Evolutionary conservation across 257 asterid species (phyloP).

Genomic region (Cynanchum wilfordii): DNA sequence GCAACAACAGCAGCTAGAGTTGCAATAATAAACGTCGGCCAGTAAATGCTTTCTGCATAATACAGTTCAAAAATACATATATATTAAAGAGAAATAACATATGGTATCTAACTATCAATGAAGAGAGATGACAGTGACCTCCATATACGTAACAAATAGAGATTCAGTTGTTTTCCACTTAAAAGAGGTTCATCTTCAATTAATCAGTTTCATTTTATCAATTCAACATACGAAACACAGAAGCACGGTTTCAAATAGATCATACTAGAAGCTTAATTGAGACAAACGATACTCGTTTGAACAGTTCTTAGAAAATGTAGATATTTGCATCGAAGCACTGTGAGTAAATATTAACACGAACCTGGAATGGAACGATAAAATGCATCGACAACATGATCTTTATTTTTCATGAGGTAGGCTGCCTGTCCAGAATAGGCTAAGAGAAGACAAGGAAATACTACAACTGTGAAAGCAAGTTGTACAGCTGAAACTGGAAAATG

Average conservation of each 20-base stretch:
- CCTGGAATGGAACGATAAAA: slow-evolving; percentile 99
- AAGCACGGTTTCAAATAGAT: neutral
- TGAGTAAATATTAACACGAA: slow-evolving; percentile 18
- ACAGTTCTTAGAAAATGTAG: neutral
- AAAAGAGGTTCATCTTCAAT: neutral
- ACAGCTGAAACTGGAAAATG: slow-evolving; percentile 89
- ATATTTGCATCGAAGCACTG: neutral
- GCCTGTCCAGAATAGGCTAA: slow-evolving; percentile 97
- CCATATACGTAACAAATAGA: neutral
- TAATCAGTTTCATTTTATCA: neutral
- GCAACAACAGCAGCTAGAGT: slow-evolving; percentile 95
- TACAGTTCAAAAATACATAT: neutral
- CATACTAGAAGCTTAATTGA: neutral
- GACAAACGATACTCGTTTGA: neutral
- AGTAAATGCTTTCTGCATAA: slow-evolving; percentile 65
- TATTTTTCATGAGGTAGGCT: slow-evolving; percentile 76
- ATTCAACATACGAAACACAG: neutral
- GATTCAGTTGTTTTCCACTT: neutral
- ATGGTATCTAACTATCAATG: neutral
- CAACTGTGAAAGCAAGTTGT: slow-evolving; percentile 85
- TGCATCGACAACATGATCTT: slow-evolving; percentile 68
- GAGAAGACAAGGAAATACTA: slow-evolving; percentile 96
- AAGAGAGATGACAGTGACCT: neutral
- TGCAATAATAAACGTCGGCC: slow-evolving; percentile 87
- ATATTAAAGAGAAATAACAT: neutral